Base-by-base conservation (phyloP, 1,139 yeast genomes). In the Candida freyschussii region DNA sequence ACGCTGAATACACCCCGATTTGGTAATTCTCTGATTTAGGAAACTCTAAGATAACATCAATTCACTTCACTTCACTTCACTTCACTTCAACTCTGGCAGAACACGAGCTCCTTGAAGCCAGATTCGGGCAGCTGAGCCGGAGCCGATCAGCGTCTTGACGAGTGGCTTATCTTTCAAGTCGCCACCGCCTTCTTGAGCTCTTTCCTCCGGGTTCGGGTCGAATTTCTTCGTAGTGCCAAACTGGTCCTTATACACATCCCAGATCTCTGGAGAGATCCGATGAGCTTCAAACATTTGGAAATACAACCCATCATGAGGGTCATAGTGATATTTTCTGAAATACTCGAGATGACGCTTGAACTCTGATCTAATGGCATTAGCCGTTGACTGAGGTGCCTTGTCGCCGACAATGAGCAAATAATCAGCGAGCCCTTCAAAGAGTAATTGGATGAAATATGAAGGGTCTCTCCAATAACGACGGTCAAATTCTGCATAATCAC, bases 391-490 rank as follows among this genome's bases (percentile, higher is more conserved):
- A 47, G 69, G 76, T 4, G 63, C 69, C 23, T 62, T 54, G 14
- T 70, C 73, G 12, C 71, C 75, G 31, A 74, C 60, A 27, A 63
- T 67, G 41, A 74, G 56, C 47, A 77, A 51, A 52, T 75, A 79
- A 51, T 79, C 87, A 2, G 83, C 83, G 37, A 78, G 62, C 0
- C 87, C 87, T 53, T 78, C 87, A 27, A 78, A 64, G 32, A 80
- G 58, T 40, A 79, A 61, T 51, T 78, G 86, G 33, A 74, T 70
- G 51, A 78, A 80, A 55, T 75, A 75, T 2, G 80, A 69, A 14
- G 75, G 60, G 49, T 78, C 86, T 40, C 81, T 67, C 75, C 82
- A 78, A 56, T 72, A 76, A 37, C 87, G 62, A 44, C 70, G 68
- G 10, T 65, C 68, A 52, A 62, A 57, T 30, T 66, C 71, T 15